Percentiles rank a stretch among this genome's conserved stretches.
These are phyloP conservation scores for Jatropha curcas DNA, from an alignment of 345 rosid species.

Conservation along the genomic window DNA sequence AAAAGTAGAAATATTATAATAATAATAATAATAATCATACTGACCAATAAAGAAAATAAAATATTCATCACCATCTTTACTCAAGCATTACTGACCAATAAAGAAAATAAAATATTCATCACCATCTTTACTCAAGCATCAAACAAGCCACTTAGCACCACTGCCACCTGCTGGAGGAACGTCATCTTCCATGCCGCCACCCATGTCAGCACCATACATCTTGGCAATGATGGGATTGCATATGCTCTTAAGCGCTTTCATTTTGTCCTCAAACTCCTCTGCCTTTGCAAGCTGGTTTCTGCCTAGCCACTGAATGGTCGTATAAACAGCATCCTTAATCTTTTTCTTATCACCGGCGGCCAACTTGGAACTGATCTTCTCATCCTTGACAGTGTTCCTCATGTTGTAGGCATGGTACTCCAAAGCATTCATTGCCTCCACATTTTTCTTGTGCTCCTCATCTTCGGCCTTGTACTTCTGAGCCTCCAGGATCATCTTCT, in stretches of 20 bases:
- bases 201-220: too few relatives aligned
- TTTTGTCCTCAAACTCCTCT: neutral
- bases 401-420: slow-evolving; percentile 25
- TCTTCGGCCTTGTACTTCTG: slow-evolving; percentile 26
- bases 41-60: too few relatives aligned
- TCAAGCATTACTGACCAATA: too few relatives aligned
- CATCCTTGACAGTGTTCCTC: slow-evolving; percentile 18
- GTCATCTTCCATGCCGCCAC: neutral
- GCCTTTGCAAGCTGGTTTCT: slow-evolving; percentile 9
- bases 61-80: too few relatives aligned
- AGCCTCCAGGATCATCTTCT: slow-evolving; percentile 24
- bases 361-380: slow-evolving; percentile 15
- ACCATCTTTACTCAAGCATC: too few relatives aligned
- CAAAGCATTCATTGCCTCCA: slow-evolving; percentile 10
- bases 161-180: neutral
- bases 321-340: slow-evolving; percentile 21
- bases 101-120: too few relatives aligned
- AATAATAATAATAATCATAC: too few relatives aligned
- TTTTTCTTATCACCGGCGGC: slow-evolving; percentile 15
- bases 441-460: slow-evolving; percentile 23
- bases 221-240: too few relatives aligned
- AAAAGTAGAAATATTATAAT: too few relatives aligned
- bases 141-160: neutral
- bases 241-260: too few relatives aligned
- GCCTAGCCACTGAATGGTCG: slow-evolving; percentile 18